A percentile compares a stretch with the other conserved stretches of the same genome.
These are phyloP conservation scores for Cladophialophora exuberans DNA, from an alignment of 2,329 filamentous ascomycete genomes.

Conservation along the genomic window DNA sequence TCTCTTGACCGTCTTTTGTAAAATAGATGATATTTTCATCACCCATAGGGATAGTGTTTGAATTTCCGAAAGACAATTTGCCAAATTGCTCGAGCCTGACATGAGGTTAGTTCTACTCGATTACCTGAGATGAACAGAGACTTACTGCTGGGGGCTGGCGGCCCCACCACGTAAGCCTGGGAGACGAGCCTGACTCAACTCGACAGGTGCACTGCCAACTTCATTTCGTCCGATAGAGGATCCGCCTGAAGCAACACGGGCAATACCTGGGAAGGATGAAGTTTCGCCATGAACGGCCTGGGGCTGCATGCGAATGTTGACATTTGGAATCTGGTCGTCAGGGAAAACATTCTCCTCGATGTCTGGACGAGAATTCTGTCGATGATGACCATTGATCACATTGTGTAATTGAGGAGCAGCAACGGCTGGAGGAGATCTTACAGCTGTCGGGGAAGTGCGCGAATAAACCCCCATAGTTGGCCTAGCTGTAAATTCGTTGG, in stretches of 20 bases:
- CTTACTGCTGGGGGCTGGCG: conserved; percentile 31
- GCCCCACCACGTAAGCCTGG: conserved; percentile 31
- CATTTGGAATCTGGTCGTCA: conserved; percentile 31
- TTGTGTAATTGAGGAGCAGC: conserved; percentile 4
- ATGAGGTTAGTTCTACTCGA: too few relatives aligned
- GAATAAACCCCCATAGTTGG: conserved; percentile 4
- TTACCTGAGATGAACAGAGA: background rate
- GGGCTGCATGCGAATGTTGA: conserved; percentile 33
- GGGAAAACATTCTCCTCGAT: conserved; percentile 33
- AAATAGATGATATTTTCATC: conserved; percentile 29
- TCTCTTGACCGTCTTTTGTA: conserved; percentile 32
- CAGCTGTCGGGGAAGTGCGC: background rate
- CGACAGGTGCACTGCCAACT: conserved; percentile 1
- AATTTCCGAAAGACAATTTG: conserved; percentile 27
- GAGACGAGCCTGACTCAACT: conserved; percentile 12
- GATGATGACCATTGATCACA: conserved; percentile 28
- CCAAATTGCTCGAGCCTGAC: background rate
- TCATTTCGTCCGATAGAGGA: conserved; percentile 7
- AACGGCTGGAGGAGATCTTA: conserved; percentile 17
- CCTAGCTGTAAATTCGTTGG: background rate
- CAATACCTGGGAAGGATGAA: conserved; percentile 6
- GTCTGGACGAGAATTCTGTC: conserved; percentile 24
- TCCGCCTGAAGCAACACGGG: conserved; percentile 10
- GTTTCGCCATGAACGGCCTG: conserved; percentile 16
- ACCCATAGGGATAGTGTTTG: conserved; percentile 9